Evolutionary conservation across 202 grass and related monocot species (phyloP), one percentile per base, ranked within the genome.

Genomic region (Dendrocalamus latiflorus): DNA sequence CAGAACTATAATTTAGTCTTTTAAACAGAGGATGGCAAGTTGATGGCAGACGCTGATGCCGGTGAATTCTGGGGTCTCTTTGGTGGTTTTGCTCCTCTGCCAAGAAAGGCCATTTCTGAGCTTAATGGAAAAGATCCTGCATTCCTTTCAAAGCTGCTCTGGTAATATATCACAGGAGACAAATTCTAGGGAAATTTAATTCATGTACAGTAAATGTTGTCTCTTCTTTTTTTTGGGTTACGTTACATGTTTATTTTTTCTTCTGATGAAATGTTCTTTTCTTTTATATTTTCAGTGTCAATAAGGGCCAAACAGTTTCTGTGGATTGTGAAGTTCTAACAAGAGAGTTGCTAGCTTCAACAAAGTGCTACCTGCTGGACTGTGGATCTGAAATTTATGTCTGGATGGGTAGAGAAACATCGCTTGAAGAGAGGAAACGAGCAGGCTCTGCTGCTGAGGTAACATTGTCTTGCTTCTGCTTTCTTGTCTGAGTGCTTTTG

Each of bases 1-100:
- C 50, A 79, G 50, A 75, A 75, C 75, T 88, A 43, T 80, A 83
- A 88, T 83, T 28, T 37, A 56, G 0, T 80, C 56, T 64, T 77
- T 83, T 42, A 70, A 78, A 76, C 67, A 97, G 95, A 97, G 86
- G 95, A 97, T 70, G 95, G 95, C 59, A 94, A 91, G 77, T 72
- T 97, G 81, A 97, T 97, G 95, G 95, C 95, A 72, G 95, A 97
- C 42, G 90, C 84, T 83, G 91, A 94, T 51, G 84, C 96, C 58
- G 96, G 93, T 88, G 96, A 98, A 78, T 98, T 98, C 79, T 98
- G 93, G 96, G 93, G 87, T 30, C 89, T 90, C 28, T 98, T 98
- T 84, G 96, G 96, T 18, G 96, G 96, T 59, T 95, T 98, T 81
- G 93, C 96, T 75, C 96, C 96, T 84, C 86, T 98, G 56, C 93